These are phyloP conservation scores for Cucurbita ficifolia DNA, from an alignment of 306 rosid species.

Conservation along the genomic window DNA sequence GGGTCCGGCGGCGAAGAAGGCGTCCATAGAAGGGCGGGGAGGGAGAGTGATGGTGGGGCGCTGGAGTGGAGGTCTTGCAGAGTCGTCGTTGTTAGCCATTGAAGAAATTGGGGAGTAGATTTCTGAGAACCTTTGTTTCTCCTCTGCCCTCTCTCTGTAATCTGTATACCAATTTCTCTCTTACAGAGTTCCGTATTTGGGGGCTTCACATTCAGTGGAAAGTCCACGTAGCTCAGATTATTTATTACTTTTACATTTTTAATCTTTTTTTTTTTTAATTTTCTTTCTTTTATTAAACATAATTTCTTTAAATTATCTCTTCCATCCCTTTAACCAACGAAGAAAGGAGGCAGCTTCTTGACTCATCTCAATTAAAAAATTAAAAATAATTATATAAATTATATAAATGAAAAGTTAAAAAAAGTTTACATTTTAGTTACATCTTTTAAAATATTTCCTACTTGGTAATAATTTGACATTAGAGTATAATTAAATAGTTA, in stretches of 20 bases:
- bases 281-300: background rate
- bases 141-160: background rate
- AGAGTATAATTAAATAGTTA: too few species aligned
- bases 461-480: too few species aligned
- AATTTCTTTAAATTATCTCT: too few species aligned
- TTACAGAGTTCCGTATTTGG: background rate
- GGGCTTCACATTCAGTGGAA: constrained; percentile 19
- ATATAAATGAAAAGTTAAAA: too few species aligned
- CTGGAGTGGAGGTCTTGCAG: constrained; percentile 23
- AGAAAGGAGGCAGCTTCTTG: too few species aligned
- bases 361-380: too few species aligned
- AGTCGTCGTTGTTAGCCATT: constrained; percentile 37
- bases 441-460: too few species aligned
- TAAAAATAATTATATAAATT: too few species aligned
- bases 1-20: constrained; percentile 48
- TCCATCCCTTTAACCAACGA: too few species aligned
- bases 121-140: background rate
- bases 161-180: background rate
- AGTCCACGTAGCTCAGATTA: constrained; percentile 24
- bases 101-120: background rate
- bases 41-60: constrained; percentile 78
- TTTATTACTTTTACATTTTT: background rate
- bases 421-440: too few species aligned
- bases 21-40: constrained; percentile 68
- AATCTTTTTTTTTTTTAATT: background rate